phyloP scores from a whole-genome alignment of 2,329 filamentous ascomycete genomes.

The Pseudogymnoascus sp. region DNA sequence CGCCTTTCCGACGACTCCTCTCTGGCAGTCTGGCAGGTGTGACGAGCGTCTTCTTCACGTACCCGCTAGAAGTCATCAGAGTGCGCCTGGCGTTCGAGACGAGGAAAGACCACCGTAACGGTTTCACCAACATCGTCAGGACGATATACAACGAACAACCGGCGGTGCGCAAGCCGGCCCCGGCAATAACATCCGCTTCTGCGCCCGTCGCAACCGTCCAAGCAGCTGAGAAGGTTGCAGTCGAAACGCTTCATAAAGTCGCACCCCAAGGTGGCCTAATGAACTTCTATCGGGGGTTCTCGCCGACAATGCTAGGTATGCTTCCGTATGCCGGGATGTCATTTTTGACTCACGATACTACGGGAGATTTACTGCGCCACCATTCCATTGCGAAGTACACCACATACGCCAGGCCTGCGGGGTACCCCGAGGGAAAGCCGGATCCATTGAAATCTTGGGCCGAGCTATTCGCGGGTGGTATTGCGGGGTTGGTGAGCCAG shows the following conservation, averaged over 20 bases:
- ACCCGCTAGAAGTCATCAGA: slow-evolving; percentile 85
- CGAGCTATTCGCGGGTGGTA: slow-evolving; percentile 72
- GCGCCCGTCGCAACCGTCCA: slow-evolving; percentile 28
- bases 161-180: slow-evolving; percentile 29
- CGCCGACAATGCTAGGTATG: slow-evolving; percentile 87
- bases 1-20: slow-evolving; percentile 63
- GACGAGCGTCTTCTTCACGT: slow-evolving; percentile 91
- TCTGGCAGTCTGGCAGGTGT: slow-evolving; percentile 72
- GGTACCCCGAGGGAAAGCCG: slow-evolving; percentile 49
- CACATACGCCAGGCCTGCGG: slow-evolving; percentile 55
- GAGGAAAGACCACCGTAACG: slow-evolving; percentile 60
- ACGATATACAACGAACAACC: slow-evolving; percentile 76
- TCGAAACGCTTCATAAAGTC: slow-evolving; percentile 38
- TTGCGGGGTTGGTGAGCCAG: slow-evolving; percentile 83
- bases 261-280: slow-evolving; percentile 59
- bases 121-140: slow-evolving; percentile 66
- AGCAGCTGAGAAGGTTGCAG: slow-evolving; percentile 33
- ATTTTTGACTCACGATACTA: slow-evolving; percentile 89
- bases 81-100: slow-evolving; percentile 95
- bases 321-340: slow-evolving; percentile 92
- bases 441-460: slow-evolving; percentile 76
- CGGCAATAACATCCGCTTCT: slow-evolving; percentile 14
- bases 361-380: slow-evolving; percentile 72
- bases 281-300: slow-evolving; percentile 95
- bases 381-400: slow-evolving; percentile 63